Evolutionary conservation across 306 rosid species (phyloP).

Genomic region (Fragaria iinumae): DNA sequence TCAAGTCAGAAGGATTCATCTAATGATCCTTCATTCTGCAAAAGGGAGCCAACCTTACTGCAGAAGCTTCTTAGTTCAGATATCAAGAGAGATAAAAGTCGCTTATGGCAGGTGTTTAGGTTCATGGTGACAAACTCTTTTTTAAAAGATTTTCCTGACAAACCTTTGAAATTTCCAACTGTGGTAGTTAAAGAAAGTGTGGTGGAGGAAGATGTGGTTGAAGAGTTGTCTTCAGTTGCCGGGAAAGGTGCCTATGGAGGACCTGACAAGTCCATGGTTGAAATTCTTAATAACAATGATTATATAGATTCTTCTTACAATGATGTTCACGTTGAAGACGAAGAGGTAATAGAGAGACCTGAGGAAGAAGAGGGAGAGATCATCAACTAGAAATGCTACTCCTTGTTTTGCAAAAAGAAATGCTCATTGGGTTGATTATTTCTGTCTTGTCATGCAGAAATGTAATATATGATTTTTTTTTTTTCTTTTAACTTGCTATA

Average conservation of each 20-base stretch:
- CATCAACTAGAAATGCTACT: conserved; percentile 30
- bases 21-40: conserved; percentile 20
- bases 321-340: conserved; percentile 4
- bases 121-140: conserved; percentile 78
- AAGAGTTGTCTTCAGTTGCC: conserved; percentile 15
- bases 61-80: conserved; percentile 80
- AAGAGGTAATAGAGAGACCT: conserved; percentile 28
- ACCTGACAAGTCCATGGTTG: conserved; percentile 9
- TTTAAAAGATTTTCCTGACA: conserved; percentile 58
- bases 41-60: conserved; percentile 57
- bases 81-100: conserved; percentile 63
- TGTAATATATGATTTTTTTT: background rate
- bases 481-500: too few species aligned
- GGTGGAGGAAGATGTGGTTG: conserved; percentile 25
- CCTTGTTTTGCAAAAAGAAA: background rate
- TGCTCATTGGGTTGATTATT: background rate
- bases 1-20: conserved; percentile 27
- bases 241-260: conserved; percentile 28
- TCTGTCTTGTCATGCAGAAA: background rate
- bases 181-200: conserved; percentile 44
- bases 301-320: background rate
- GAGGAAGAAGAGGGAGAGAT: conserved; percentile 86
- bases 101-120: conserved; percentile 69
- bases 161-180: conserved; percentile 58
- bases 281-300: conserved; percentile 18